Evolutionary conservation across 1,139 yeast species (phyloP).

Genomic region (Yamadazyma blattariae): DNA sequence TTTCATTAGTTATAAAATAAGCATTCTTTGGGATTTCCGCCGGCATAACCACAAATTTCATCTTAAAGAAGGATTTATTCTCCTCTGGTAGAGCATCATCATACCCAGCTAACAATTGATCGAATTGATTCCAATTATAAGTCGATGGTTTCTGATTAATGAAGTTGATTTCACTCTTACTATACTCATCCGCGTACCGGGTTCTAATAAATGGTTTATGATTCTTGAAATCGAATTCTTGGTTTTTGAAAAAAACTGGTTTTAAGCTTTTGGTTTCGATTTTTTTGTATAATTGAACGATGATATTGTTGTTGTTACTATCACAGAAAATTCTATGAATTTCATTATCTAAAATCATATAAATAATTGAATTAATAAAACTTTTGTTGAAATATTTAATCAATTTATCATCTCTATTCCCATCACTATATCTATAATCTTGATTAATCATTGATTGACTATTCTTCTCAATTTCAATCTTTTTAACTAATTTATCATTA

Average conservation of each 20-base stretch:
- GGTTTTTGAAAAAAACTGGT: slow-evolving; percentile 18
- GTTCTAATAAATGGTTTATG: slow-evolving; percentile 69
- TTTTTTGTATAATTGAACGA: slow-evolving; percentile 68
- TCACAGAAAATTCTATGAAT: slow-evolving; percentile 81
- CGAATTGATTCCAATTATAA: slow-evolving; percentile 88
- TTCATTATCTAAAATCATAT: slow-evolving; percentile 75
- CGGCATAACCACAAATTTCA: slow-evolving; percentile 84
- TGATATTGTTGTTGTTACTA: slow-evolving; percentile 65
- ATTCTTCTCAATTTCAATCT: slow-evolving; percentile 60
- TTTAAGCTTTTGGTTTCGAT: slow-evolving; percentile 12
- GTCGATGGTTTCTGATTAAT: slow-evolving; percentile 50
- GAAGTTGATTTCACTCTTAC: slow-evolving; percentile 57
- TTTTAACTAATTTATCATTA: slow-evolving; percentile 62
- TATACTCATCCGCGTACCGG: slow-evolving; percentile 67
- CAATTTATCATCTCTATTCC: slow-evolving; percentile 35
- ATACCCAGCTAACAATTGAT: slow-evolving; percentile 87
- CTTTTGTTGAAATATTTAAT: slow-evolving; percentile 40
- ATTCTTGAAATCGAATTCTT: slow-evolving; percentile 20
- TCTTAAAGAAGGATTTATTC: slow-evolving; percentile 57
- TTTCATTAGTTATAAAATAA: slow-evolving; percentile 52
- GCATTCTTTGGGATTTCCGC: slow-evolving; percentile 63
- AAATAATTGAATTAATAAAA: slow-evolving; percentile 60
- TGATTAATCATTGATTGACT: slow-evolving; percentile 49
- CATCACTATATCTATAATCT: no score
- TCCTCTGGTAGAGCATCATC: slow-evolving; percentile 63